Base-by-base conservation (phyloP, 2,329 filamentous ascomycete genomes). In the Fusarium sp. region DNA sequence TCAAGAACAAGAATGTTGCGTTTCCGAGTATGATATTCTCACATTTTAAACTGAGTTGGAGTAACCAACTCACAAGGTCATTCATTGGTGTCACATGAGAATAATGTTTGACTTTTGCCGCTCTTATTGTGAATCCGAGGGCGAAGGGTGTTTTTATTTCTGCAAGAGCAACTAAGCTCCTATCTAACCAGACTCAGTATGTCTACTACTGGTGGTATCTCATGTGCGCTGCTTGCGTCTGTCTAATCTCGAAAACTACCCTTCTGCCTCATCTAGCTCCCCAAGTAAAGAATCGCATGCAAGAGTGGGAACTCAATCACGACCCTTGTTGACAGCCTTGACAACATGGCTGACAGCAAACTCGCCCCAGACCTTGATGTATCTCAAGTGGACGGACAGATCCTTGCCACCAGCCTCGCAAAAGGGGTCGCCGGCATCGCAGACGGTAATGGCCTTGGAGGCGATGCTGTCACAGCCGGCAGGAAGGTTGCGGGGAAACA, bases 291-390 rank as follows among this genome's bases (percentile, higher is more conserved):
- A 10, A 45, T n/a, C 17, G 8, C 34, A 9, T 40, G 24, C 4
- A 6, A 15, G 10, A 12, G n/a, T 17, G n/a, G 1, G 4, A 15
- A n/a, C 30, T 12, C 23, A 61, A 12, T 36, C 10, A 2, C 55
- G 56, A 8, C 38, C 8, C 40, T 62, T 56, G 28, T 36, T 36
- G 34, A 36, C 53, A 72, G 2, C 67, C 66, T 46, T 61, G 69
- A 77, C 76, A 10, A 71, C 74, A 52, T 74, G 74, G 26, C 72
- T 74, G 47, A 73, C 44, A 1, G 45, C 71, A 72, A 56, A 77
- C 7, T 75, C 66, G 43, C 55, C 65, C 32, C 56, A 71, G 20
- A 48, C 34, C 15, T 48, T 32, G 12, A 69, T 62, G 15, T 71
- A 71, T 42, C 48, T 46, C 34, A 71, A 24, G 34, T 71, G 68